phyloP scores from a whole-genome alignment of 192 early-diverging fungal species.

The Spinellus fusiger region DNA sequence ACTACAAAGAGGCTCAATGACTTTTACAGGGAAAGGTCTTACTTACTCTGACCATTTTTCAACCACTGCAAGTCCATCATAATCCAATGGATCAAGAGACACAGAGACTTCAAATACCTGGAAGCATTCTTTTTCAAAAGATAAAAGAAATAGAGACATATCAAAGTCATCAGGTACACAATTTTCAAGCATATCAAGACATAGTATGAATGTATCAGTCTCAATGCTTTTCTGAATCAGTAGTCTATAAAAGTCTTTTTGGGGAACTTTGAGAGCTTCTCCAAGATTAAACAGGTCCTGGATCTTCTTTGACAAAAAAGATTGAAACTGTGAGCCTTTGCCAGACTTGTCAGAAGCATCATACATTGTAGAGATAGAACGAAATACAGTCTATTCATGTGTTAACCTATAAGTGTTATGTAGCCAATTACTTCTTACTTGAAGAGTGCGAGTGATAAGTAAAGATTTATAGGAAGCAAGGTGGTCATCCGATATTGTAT shows the following conservation, averaged over 20 bases:
- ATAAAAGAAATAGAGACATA: conserved; percentile 24
- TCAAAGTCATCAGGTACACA: conserved; percentile 13
- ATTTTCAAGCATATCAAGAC: conserved; percentile 24
- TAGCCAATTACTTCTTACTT: conserved; percentile 32
- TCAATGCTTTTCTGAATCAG: conserved; percentile 39
- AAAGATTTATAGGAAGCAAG: conserved; percentile 49
- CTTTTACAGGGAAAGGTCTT: no score
- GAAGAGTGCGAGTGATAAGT: conserved; percentile 55
- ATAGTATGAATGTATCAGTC: conserved; percentile 25
- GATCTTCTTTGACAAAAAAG: conserved; percentile 8
- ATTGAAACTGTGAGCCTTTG: neutral
- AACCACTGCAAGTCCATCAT: conserved; percentile 16
- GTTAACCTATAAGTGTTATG: neutral
- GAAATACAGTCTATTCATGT: conserved; percentile 13
- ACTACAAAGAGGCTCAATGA: no score
- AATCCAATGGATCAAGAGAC: conserved; percentile 8
- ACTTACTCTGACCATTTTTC: conserved; percentile 32
- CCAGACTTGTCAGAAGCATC: neutral
- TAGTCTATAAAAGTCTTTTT: conserved; percentile 42
- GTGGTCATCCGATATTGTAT: neutral
- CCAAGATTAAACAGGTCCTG: conserved; percentile 31
- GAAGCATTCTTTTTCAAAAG: conserved; percentile 21
- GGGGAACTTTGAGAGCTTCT: conserved; percentile 43
- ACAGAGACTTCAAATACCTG: conserved; percentile 17
- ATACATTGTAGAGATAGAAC: conserved; percentile 7